phyloP scores from a whole-genome alignment of 495 filamentous ascomycete species.

The Filosporella fistucella region DNA sequence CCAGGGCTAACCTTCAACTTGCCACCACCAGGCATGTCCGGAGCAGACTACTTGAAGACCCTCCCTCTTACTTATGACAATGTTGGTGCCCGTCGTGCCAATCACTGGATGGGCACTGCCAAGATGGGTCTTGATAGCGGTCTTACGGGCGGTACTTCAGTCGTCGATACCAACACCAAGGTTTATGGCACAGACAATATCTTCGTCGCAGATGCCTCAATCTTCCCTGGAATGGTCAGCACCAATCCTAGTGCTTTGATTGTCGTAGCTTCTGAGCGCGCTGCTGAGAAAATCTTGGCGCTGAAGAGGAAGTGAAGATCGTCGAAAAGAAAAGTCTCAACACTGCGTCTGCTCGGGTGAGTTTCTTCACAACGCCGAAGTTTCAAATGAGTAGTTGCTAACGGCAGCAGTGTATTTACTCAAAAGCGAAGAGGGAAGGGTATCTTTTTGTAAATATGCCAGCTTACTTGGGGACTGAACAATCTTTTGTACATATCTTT shows the following conservation, averaged over 20 bases:
- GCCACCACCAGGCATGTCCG: slow-evolving; percentile 45
- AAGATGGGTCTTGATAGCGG: slow-evolving; percentile 60
- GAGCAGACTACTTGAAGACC: slow-evolving; percentile 47
- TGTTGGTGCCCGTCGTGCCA: slow-evolving; percentile 53
- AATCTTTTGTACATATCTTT: too few relatives aligned
- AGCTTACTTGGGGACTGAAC: too few relatives aligned
- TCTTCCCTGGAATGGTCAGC: slow-evolving; percentile 50
- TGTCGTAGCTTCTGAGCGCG: slow-evolving; percentile 47
- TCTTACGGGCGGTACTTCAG: slow-evolving; percentile 46
- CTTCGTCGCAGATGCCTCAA: slow-evolving; percentile 50
- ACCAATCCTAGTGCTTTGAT: slow-evolving; percentile 52
- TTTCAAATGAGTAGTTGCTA: too few relatives aligned
- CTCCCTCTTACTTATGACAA: slow-evolving; percentile 36
- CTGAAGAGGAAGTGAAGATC: too few relatives aligned
- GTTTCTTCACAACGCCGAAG: too few relatives aligned
- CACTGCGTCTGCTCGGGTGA: too few relatives aligned
- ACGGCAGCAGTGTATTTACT: too few relatives aligned
- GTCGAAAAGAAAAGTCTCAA: too few relatives aligned
- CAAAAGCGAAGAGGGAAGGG: too few relatives aligned
- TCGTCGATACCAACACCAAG: slow-evolving; percentile 61
- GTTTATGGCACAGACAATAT: slow-evolving; percentile 63
- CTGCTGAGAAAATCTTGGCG: slow-evolving; percentile 45
- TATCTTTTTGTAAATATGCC: too few relatives aligned
- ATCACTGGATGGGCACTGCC: slow-evolving; percentile 65
- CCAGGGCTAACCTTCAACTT: slow-evolving; percentile 47